Base-by-base conservation (phyloP, 352 stramenopile genomes). In the Globisporangium cylindrosporum region DNA sequence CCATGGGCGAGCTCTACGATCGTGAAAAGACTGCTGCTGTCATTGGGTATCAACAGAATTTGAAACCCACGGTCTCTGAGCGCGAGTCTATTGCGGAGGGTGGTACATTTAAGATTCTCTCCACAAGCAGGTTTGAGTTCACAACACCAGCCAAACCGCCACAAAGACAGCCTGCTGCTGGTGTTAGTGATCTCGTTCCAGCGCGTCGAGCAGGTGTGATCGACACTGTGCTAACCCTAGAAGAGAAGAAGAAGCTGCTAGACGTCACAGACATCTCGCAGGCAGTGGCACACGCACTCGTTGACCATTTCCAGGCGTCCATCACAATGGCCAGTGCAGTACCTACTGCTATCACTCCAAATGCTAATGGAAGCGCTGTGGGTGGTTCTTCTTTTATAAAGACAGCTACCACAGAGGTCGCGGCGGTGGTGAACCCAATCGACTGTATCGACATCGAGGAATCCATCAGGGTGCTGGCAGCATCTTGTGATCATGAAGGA, bases 1-100 rank as follows among this genome's bases (percentile, higher is more conserved):
- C 70, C 20, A 72, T 73, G 61, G 66, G 70, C 20, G 66, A 75
- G 32, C 15, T 75, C 4, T 75, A 75, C 49, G 70, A 73, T 25
- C 61, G 60, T 53, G 66, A 73, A 15, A 66, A 67, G 55, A n/a
- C 12, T n/a, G n/a, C 54, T 57, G n/a, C 5, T 15, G 9, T 18
- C 24, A 14, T n/a, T 34, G 29, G 29, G 9, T 8, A 59, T 34
- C 29, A 43, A 10, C 61, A 29, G 4, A 22, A 25, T 3, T 32
- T 18, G 14, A 43, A 32, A n/a, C 8, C 43, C 38, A 46, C 3
- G 38, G 7, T 46, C 12, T 38, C 14, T 7, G 14, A 15, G 5
- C 25, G 36, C 9, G 55, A 56, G 1, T 27, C 22, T 0, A 56
- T 49, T 10, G 20, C 18, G 7, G 34, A 61, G 15, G 20, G 54